A percentile compares a stretch with the other conserved stretches of the same genome.
phyloP scores from a whole-genome alignment of 495 filamentous ascomycete species.

The Astrothelium macrocarpum region DNA sequence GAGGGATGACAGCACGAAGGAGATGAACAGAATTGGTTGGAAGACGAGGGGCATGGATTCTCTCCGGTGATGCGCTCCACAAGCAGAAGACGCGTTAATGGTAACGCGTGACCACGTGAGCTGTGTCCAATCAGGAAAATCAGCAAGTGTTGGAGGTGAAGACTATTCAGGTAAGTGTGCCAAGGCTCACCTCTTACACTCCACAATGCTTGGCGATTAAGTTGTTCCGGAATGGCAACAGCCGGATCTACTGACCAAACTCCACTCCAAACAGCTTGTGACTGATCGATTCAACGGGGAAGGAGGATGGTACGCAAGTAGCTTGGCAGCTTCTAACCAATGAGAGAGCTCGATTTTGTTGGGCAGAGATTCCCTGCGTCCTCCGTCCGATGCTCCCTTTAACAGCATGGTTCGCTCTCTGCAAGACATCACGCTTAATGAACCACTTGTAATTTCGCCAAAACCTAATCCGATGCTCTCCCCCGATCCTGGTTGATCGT shows the following conservation, averaged over 20 bases:
- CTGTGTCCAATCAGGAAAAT: background rate
- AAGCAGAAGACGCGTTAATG: background rate
- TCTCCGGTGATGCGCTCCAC: too few species aligned
- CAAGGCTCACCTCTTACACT: background rate
- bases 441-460: background rate
- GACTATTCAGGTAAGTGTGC: background rate
- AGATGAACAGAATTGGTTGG: too few species aligned
- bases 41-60: background rate
- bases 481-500: background rate
- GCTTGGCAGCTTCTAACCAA: background rate
- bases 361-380: background rate
- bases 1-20: background rate
- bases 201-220: background rate
- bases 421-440: background rate
- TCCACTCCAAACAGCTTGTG: too few species aligned
- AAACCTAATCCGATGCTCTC: background rate
- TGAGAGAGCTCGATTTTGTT: background rate
- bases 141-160: background rate
- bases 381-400: too few species aligned
- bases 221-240: background rate
- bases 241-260: background rate
- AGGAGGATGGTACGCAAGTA: too few species aligned
- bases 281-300: background rate
- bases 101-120: constrained; percentile 4
- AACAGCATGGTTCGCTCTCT: background rate